Evolutionary conservation across 2,329 filamentous ascomycete genomes (phyloP), one percentile per base, ranked within the genome.

Genomic region (Elsinoe fawcettii): DNA sequence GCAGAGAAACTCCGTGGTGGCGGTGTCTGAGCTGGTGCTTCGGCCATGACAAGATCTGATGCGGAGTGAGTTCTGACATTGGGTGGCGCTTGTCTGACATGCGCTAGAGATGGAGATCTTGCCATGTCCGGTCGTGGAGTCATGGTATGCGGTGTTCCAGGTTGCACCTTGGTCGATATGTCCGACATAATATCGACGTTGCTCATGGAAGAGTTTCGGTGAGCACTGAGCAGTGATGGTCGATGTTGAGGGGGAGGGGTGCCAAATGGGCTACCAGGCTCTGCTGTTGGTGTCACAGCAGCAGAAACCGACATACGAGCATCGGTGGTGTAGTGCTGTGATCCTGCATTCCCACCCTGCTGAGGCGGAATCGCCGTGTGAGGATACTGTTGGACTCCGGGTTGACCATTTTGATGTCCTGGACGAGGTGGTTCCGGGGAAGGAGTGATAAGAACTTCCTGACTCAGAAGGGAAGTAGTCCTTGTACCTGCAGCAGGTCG

Each of bases 161-260:
- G 37, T 27, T 56, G 54, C 8, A 34, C 39, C 39, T 46, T 55
- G 3, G 27, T 53, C 30, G 49, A 53, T 14, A 53, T 39, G 32
- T 53, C 74, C 64, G 75, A 73, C 57, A 77, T 63, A 58, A 74
- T 72, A 57, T 77, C 75, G 73, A 77, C 76, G 46, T 73, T 70
- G 27, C 74, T 71, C 14, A 72, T 77, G 22, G 75, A 77, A 1
- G 70, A 67, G 39, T 72, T 70, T 6, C 74, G 68, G 60, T 70
- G 70, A 34, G 64, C 60, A 30, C 60, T 57, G 18, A 57, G 44
- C 14, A 61, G 51, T 6, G 57, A 58, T 36, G 60, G 58, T 43
- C 58, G 54, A 7, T 58, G 57, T 22, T 53, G 49, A 1, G 32
- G 30, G 32, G 37, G 49, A 16, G 37, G 23, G 43, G 60, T 51